phyloP scores from a whole-genome alignment of 768 basidiomycete species.

The Termitomyces sp. region DNA sequence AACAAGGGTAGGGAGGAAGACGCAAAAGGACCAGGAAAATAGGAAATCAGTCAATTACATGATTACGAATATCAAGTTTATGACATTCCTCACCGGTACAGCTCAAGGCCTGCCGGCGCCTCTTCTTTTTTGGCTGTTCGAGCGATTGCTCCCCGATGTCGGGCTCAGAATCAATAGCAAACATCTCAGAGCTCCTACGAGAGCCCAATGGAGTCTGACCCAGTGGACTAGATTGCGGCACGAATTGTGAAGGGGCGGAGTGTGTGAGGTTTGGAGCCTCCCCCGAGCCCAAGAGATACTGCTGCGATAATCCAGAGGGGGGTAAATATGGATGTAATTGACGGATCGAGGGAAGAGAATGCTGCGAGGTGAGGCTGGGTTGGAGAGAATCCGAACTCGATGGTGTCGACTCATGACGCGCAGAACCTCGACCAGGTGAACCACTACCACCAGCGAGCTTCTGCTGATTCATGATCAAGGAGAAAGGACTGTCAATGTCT shows the following conservation, averaged over 20 bases:
- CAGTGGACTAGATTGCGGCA: conserved; percentile 21
- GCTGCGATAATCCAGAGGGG: conserved; percentile 37
- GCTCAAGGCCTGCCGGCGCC: conserved; percentile 76
- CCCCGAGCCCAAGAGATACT: conserved; percentile 14
- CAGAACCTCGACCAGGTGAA: conserved; percentile 18
- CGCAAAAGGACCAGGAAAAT: not conserved
- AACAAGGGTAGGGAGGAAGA: not conserved
- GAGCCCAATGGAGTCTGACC: conserved; percentile 15
- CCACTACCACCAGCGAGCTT: conserved; percentile 5
- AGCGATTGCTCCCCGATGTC: conserved; percentile 47
- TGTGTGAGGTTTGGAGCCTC: conserved; percentile 16
- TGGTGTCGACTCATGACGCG: conserved; percentile 16
- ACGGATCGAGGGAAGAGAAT: conserved; percentile 60
- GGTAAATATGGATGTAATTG: conserved; percentile 63
- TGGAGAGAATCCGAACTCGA: conserved; percentile 17
- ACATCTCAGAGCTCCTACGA: conserved; percentile 24
- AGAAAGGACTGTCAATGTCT: conserved; percentile 1
- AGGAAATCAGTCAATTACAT: not conserved
- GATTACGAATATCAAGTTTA: not conserved
- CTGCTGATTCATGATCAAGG: conserved; percentile 11
- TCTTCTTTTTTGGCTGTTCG: conserved; percentile 75
- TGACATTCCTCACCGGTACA: conserved; percentile 61
- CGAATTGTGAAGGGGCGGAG: conserved; percentile 22
- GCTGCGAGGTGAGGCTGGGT: conserved; percentile 21
- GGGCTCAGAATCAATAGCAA: conserved; percentile 48